These are phyloP conservation scores for Adansonia gregorii DNA, from an alignment of 441 rosid species.

Conservation along the genomic window DNA sequence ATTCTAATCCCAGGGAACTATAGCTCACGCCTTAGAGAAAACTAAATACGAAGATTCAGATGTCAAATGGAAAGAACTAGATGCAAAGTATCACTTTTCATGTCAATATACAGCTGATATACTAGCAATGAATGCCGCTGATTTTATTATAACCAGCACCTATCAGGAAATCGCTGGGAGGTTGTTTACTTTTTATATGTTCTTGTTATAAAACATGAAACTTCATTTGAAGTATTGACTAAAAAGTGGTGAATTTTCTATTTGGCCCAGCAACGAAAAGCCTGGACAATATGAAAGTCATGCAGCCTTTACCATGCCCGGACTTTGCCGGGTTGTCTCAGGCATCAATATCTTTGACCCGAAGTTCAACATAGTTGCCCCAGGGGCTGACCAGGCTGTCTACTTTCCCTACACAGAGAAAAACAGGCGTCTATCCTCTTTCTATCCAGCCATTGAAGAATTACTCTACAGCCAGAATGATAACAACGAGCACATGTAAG, in stretches of 20 bases:
- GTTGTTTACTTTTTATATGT: constrained; percentile 34
- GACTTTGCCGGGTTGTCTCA: constrained; percentile 78
- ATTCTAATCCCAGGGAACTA: constrained; percentile 55
- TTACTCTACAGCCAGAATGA: constrained; percentile 65
- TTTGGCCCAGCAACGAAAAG: constrained; percentile 59
- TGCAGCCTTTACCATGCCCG: constrained; percentile 83
- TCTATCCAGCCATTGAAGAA: constrained; percentile 76
- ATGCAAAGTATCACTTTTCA: constrained; percentile 85
- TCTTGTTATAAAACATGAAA: neutral
- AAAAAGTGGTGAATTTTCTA: constrained; percentile 5
- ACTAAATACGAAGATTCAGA: constrained; percentile 92
- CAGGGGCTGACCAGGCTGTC: constrained; percentile 92
- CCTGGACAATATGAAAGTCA: constrained; percentile 95
- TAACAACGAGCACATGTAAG: constrained; percentile 77
- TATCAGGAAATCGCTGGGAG: constrained; percentile 98
- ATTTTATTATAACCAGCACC: constrained; percentile 86
- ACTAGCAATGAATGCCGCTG: constrained; percentile 83
- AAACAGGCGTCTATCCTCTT: constrained; percentile 47
- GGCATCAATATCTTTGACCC: constrained; percentile 93
- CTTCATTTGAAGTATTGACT: neutral
- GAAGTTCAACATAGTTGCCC: constrained; percentile 88
- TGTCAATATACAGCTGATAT: constrained; percentile 91
- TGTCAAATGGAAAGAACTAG: constrained; percentile 82
- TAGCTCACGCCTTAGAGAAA: constrained; percentile 93
- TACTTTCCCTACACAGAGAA: constrained; percentile 76